Conservation (phyloP, 1,284 basidiomycete species). For the Ceraceosorus guamensis region DNA sequence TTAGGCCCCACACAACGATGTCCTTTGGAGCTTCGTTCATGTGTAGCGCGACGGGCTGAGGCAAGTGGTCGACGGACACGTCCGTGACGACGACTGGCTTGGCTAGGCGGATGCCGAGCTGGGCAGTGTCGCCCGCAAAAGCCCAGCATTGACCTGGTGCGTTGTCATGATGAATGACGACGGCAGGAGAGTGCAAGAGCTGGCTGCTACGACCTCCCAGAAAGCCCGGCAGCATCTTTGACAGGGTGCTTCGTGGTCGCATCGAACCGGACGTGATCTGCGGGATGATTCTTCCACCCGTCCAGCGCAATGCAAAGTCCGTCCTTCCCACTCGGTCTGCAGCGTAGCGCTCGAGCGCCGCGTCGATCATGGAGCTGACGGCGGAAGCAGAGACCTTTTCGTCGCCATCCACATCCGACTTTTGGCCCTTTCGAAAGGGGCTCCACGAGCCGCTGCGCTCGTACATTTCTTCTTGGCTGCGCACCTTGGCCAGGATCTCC, state of each 20-base stretch:
- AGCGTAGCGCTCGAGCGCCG: conserved; percentile 58
- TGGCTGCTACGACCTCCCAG: background rate
- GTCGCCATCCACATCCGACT: conserved; percentile 41
- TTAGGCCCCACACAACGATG: conserved; percentile 70
- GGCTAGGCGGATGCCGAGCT: conserved; percentile 72
- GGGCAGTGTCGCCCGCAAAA: conserved; percentile 68
- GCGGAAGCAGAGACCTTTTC: background rate
- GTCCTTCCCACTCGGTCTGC: conserved; percentile 71
- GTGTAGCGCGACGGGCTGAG: conserved; percentile 69
- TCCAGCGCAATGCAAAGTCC: conserved; percentile 78
- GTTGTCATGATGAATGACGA: conserved; percentile 72
- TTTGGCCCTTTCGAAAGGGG: background rate
- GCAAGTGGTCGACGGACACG: conserved; percentile 79
- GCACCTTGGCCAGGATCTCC: conserved; percentile 29
- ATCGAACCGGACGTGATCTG: conserved; percentile 62
- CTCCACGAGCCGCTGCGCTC: conserved; percentile 19
- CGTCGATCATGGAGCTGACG: conserved; percentile 65
- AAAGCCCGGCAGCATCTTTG: conserved; percentile 2
- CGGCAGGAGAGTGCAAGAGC: conserved; percentile 56
- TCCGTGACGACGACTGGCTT: conserved; percentile 64
- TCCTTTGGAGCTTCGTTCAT: conserved; percentile 66
- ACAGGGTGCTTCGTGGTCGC: conserved; percentile 42
- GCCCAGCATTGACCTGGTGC: conserved; percentile 88
- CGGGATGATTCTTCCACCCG: conserved; percentile 73
- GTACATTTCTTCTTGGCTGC: conserved; percentile 35